phyloP scores from a whole-genome alignment of 805 yeast species.

The Wickerhamiella bombiphila region DNA sequence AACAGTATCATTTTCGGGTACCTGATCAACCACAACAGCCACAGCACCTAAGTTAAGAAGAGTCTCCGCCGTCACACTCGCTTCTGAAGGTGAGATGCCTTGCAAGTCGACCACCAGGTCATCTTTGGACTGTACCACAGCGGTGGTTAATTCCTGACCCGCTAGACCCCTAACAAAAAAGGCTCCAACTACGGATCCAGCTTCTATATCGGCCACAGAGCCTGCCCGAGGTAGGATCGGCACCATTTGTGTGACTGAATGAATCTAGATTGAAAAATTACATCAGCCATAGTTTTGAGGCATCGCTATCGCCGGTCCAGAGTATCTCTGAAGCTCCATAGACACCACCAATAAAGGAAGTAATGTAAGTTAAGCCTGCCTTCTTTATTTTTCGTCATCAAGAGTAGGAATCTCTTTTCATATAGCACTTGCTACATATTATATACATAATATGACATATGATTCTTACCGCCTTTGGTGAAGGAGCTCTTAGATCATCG shows the following conservation, averaged over 20 bases:
- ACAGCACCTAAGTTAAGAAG: neutral
- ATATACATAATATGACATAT: too few species aligned
- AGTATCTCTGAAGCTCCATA: too few species aligned
- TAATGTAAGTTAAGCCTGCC: too few species aligned
- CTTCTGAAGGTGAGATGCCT: neutral
- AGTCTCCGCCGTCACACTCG: too few species aligned
- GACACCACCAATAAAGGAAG: too few species aligned
- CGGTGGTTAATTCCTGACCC: neutral
- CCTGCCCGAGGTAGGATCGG: conserved; percentile 10
- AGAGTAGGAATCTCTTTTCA: too few species aligned
- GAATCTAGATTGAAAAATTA: too few species aligned
- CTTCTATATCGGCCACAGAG: conserved; percentile 8
- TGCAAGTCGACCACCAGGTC: neutral
- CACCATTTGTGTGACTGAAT: conserved; percentile 8
- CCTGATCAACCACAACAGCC: neutral
- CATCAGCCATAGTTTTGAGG: neutral
- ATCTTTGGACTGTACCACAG: neutral
- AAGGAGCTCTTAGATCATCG: too few species aligned
- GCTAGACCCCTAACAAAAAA: neutral
- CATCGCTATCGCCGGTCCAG: too few species aligned
- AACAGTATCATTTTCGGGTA: neutral
- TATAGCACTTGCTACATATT: too few species aligned
- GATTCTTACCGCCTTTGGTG: too few species aligned
- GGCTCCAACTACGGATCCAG: neutral
- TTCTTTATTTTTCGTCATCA: too few species aligned